Evolutionary conservation across 2,329 filamentous ascomycete species (phyloP), one percentile per base, ranked within the genome.

Genomic region (Cadophora luteo-olivacea): DNA sequence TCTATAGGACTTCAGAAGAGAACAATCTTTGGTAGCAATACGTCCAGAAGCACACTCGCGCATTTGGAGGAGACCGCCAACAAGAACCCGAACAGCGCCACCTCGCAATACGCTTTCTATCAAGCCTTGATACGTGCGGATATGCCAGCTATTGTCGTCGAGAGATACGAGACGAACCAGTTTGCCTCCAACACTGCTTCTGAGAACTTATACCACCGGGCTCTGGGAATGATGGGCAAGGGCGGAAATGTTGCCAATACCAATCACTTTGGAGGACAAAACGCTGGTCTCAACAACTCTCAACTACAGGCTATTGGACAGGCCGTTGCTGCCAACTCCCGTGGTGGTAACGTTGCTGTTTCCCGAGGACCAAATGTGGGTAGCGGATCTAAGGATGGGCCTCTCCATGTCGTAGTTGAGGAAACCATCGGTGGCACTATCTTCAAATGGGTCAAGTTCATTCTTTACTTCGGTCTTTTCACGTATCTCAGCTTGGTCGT

Each of bases 331-430:
- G 92, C 92, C 63, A 88, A 88, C 62, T 86, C 86, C 62, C 85
- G 86, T 63, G 92, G 91, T 64, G 88, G 88, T 54, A 91, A 91
- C 77, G 86, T 89, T 9, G 79, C 84, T 25, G 81, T 83, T 67
- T 81, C 83, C 11, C 79, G 80, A 38, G 82, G 82, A 84, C 57
- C 82, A 81, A 66, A 77, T 76, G 67, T 81, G 69, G 79, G 89
- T 49, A 88, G 87, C 61, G 94, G 94, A 41, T 87, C 85, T 33
- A 97, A 94, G 81, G 90, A 91, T 48, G 89, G 92, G 58, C 95
- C 95, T n/a, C 87, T 99, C 33, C 94, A 98, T 77, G 96, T 99
- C 52, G 92, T 98, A 14, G 93, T 99, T 6, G 94, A 98, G 76
- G 96, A 99, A 80, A 93, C 93, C 19, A 85, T 92, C 64, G 89